A percentile compares a stretch with the other conserved stretches of the same genome.
These are phyloP conservation scores for Nicotiana undulata DNA, from an alignment of 257 asterid genomes.

Conservation along the genomic window DNA sequence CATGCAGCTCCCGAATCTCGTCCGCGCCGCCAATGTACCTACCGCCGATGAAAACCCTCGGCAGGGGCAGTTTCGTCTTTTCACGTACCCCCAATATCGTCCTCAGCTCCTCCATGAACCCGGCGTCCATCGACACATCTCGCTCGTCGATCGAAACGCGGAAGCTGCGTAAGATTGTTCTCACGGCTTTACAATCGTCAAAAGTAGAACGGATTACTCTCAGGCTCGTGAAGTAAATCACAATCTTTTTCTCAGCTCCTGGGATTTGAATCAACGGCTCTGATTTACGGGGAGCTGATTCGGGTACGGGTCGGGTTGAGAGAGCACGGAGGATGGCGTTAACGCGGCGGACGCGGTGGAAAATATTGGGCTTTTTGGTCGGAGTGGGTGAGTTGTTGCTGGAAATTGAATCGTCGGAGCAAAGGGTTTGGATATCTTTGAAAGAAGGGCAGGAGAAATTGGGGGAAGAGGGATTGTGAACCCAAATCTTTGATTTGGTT, in stretches of 20 bases:
- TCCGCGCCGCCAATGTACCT: slow-evolving; percentile 91
- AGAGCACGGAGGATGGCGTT: slow-evolving; percentile 49
- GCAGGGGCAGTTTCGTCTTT: slow-evolving; percentile 45
- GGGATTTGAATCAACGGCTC: slow-evolving; percentile 43
- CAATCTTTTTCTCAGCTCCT: slow-evolving; percentile 61
- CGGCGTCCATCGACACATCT: slow-evolving; percentile 74
- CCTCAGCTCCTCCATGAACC: slow-evolving; percentile 70
- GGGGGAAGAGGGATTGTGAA: slow-evolving; percentile 29
- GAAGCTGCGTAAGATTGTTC: slow-evolving; percentile 56
- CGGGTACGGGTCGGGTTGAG: slow-evolving; percentile 18
- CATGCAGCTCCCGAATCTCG: slow-evolving; percentile 74
- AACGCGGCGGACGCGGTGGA: slow-evolving; percentile 71
- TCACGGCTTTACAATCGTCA: slow-evolving; percentile 72
- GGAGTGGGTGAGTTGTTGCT: slow-evolving; percentile 6
- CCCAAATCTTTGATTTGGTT: slow-evolving; percentile 48
- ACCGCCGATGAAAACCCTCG: slow-evolving; percentile 84
- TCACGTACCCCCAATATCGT: slow-evolving; percentile 44
- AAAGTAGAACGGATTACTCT: slow-evolving; percentile 79
- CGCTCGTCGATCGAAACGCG: slow-evolving; percentile 81
- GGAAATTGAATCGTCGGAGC: slow-evolving; percentile 30
- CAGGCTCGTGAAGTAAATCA: slow-evolving; percentile 75
- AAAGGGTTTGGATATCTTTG: slow-evolving; percentile 67
- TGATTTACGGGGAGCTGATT: slow-evolving; percentile 9
- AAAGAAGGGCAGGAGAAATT: slow-evolving; percentile 70
- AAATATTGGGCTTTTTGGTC: slow-evolving; percentile 28